Percentiles rank a stretch among this genome's conserved stretches.
These are phyloP conservation scores for Globisporangium emineosum DNA, from an alignment of 352 stramenopile species.

Conservation along the genomic window DNA sequence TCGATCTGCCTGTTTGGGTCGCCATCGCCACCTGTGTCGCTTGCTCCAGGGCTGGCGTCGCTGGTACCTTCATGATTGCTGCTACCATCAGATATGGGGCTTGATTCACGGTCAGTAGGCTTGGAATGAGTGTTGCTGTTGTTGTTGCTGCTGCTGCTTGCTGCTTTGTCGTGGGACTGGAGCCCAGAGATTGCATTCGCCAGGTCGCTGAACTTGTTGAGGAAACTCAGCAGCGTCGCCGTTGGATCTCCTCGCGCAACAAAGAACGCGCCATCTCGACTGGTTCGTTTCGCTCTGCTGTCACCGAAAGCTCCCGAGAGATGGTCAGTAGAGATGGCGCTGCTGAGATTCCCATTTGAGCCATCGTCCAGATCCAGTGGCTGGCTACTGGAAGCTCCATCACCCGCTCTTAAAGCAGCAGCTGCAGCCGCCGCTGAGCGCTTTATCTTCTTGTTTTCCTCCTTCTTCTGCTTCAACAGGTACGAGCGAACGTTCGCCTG, in stretches of 20 bases:
- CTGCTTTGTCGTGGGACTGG: background rate
- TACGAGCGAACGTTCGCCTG: slow-evolving; percentile 66
- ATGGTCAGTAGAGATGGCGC: background rate
- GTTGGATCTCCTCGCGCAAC: background rate
- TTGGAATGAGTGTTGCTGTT: background rate
- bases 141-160: background rate
- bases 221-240: slow-evolving; percentile 3
- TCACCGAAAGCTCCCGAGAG: too few species aligned
- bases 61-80: background rate
- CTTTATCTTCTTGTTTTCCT: background rate
- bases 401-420: background rate
- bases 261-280: background rate
- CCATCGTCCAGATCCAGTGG: background rate
- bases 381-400: too few species aligned
- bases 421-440: background rate
- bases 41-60: background rate
- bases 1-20: background rate
- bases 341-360: background rate
- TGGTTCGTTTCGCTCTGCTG: background rate
- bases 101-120: background rate
- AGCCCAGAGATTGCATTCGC: slow-evolving; percentile 6
- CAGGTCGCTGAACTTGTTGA: slow-evolving; percentile 15
- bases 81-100: background rate
- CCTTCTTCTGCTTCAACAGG: slow-evolving; percentile 38
- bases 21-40: background rate